A percentile compares a stretch with the other conserved stretches of the same genome.
Conservation (phyloP, 2,329 filamentous ascomycete genomes). For the Aspergillus cejpii region DNA sequence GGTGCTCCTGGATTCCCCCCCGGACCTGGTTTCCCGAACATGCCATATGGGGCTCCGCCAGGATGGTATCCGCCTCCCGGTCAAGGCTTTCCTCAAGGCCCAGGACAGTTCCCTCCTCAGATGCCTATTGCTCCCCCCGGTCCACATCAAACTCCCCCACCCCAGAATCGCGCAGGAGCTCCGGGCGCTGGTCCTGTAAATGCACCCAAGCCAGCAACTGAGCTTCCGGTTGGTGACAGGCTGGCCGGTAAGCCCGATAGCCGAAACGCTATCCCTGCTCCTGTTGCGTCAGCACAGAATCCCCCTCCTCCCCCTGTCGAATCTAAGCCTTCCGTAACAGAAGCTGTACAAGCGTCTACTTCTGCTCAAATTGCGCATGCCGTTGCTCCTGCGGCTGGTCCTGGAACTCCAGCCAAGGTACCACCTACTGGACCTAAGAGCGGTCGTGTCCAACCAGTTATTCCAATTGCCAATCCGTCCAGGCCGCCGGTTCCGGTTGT, state of each 20-base stretch:
- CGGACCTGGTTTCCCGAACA: conserved; percentile 62
- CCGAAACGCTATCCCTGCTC: conserved; percentile 31
- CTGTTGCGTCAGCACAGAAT: conserved; percentile 24
- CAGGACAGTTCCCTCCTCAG: conserved; percentile 58
- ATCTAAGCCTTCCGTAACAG: conserved; percentile 35
- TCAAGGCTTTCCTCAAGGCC: conserved; percentile 64
- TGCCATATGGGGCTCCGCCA: conserved; percentile 68
- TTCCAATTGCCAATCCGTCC: conserved; percentile 38
- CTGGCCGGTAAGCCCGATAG: conserved; percentile 31
- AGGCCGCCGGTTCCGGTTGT: conserved; percentile 30
- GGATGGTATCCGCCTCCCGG: conserved; percentile 73
- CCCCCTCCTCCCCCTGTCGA: conserved; percentile 35
- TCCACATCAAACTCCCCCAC: conserved; percentile 32
- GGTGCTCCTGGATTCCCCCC: conserved; percentile 47
- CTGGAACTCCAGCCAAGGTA: conserved; percentile 17
- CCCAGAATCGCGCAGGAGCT: conserved; percentile 33
- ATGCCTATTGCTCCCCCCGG: conserved; percentile 54
- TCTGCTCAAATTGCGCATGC: conserved; percentile 18
- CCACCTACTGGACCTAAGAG: conserved; percentile 33
- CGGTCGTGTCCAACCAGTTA: conserved; percentile 42
- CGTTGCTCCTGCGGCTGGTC: conserved; percentile 13
- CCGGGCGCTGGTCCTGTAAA: conserved; percentile 23
- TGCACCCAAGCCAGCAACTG: conserved; percentile 36
- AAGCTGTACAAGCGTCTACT: conserved; percentile 29
- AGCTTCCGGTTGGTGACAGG: conserved; percentile 40